Conservation (phyloP, 2,329 filamentous ascomycete species). For the Fusarium torulosum region DNA sequence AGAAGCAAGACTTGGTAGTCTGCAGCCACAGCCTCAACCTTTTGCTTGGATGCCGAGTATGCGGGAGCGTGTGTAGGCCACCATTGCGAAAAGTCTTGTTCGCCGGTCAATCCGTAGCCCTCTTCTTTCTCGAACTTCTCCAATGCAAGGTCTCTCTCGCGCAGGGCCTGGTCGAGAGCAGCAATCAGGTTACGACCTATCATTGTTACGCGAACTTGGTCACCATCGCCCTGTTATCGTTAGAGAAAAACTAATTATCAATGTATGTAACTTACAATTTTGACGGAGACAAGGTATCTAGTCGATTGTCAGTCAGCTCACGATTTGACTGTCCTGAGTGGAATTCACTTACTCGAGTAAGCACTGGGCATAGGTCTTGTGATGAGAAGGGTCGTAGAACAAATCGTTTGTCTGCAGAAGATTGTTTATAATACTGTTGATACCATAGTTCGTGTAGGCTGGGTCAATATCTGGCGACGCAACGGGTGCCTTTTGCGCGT, state of each 20-base stretch:
- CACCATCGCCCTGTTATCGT: conserved; percentile 12
- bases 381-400: conserved; percentile 37
- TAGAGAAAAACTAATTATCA: not conserved
- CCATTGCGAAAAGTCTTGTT: conserved; percentile 35
- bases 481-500: conserved; percentile 38
- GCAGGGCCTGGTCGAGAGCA: conserved; percentile 22
- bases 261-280: conserved; percentile 13
- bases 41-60: conserved; percentile 26
- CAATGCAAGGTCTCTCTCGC: conserved; percentile 28
- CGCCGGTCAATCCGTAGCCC: conserved; percentile 16
- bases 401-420: conserved; percentile 33
- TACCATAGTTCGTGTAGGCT: conserved; percentile 35
- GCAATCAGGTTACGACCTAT: conserved; percentile 10
- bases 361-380: conserved; percentile 37
- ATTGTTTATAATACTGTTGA: conserved; percentile 38
- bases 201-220: conserved; percentile 12
- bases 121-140: conserved; percentile 32
- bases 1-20: conserved; percentile 23
- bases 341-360: conserved; percentile 24
- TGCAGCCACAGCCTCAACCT: conserved; percentile 21
- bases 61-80: conserved; percentile 30
- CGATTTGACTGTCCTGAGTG: rapidly evolving
- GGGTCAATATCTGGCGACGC: conserved; percentile 32
- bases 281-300: conserved; percentile 35
- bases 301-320: not conserved